Base-by-base conservation (phyloP, 495 filamentous ascomycete species). In the Aspergillus conjunctus region DNA sequence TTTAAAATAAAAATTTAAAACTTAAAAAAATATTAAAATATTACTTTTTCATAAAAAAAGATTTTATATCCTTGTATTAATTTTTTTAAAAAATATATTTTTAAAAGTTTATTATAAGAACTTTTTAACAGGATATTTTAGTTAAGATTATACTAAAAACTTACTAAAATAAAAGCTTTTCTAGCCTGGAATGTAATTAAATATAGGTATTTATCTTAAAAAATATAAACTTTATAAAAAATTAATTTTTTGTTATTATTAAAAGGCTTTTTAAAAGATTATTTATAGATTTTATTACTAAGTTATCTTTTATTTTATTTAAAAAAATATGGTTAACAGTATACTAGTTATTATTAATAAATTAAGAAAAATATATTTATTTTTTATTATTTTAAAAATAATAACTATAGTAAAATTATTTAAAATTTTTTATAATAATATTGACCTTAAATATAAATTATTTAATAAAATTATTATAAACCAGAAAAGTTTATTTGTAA, bases 301-400 rank as follows among this genome's bases (percentile, higher is more conserved):
- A n/a, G n/a, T n/a, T n/a, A n/a, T n/a, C n/a, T n/a, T n/a, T n/a
- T n/a, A n/a, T 51, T 20, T 51, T n/a, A n/a, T n/a, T n/a, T n/a
- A 51, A 22, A 7, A 51, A 51, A 4, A 51, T 20, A 22, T 22
- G 14, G 12, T 51, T 22, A 20, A n/a, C n/a, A 51, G 14, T 22
- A 22, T 51, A 51, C 30, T 51, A n/a, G 4, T 22, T 51, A 51
- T 51, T 22, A 51, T n/a, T 51, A 22, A 51, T 51, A 20, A 12
- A 20, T 51, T 51, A 12, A 22, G 17, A 22, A 20, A 22, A 20
- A 51, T 51, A 51, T 22, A 51, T 54, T 51, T 26, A 51, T 31
- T 32, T 37, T 1, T 37, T 37, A 9, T 37, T 1, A 37, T 37
- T 9, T 37, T 37, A 37, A 9, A 1, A 1, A 37, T 37, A 37